Conservation (phyloP, 1,139 yeast genomes). For the Taiozyma sp. region DNA sequence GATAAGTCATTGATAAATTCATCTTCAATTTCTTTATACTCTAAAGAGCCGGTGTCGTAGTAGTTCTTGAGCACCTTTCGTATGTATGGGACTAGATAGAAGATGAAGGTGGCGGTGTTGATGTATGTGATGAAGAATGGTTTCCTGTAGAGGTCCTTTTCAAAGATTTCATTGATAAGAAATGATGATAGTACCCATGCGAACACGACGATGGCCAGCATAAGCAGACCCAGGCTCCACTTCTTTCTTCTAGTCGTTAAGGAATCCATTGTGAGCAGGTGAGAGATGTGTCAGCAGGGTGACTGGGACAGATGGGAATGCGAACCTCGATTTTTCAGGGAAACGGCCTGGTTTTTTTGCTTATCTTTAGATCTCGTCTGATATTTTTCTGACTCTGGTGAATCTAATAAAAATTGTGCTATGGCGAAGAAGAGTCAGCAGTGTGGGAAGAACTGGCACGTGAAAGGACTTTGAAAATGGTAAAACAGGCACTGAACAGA, state of each 20-base stretch:
- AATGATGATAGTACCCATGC: conserved; percentile 90
- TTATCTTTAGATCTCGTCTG: background rate
- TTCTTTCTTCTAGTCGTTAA: conserved; percentile 14
- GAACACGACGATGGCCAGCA: conserved; percentile 69
- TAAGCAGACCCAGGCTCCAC: conserved; percentile 76
- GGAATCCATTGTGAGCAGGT: background rate
- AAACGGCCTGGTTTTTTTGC: background rate
- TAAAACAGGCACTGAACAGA: background rate
- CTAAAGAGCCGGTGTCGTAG: conserved; percentile 24
- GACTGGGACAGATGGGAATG: background rate
- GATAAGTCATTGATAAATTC: conserved; percentile 17
- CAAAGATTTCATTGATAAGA: conserved; percentile 68
- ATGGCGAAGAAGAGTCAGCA: no score
- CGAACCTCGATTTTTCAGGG: background rate
- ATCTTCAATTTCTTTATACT: conserved; percentile 26
- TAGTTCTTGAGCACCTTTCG: conserved; percentile 27
- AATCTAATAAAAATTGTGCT: background rate
- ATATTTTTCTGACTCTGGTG: background rate
- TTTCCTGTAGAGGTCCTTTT: conserved; percentile 66
- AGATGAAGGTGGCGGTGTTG: conserved; percentile 78
- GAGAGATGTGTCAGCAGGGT: no score
- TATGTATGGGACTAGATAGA: conserved; percentile 69
- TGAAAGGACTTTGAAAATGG: background rate
- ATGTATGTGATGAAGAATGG: conserved; percentile 93
- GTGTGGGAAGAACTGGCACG: no score